Percentiles rank a stretch among this genome's conserved stretches.
These are phyloP conservation scores for Purpureocillium takamizusanense DNA, from an alignment of 2,329 filamentous ascomycete species.

Conservation along the genomic window DNA sequence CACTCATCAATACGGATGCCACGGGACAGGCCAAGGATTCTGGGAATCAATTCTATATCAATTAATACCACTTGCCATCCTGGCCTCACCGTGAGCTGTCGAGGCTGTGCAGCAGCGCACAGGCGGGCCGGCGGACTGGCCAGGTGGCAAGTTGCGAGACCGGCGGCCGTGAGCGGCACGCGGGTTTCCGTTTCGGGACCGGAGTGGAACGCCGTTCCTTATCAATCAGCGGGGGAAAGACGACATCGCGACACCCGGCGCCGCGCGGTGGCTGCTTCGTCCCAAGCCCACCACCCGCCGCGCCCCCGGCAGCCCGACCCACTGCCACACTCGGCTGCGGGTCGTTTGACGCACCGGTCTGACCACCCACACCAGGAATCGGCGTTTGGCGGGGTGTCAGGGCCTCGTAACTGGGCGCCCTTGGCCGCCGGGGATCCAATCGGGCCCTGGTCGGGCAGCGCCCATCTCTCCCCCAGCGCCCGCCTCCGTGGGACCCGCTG, in stretches of 20 bases:
- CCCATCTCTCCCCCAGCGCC: not conserved
- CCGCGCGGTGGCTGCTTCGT: not conserved
- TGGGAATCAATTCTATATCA: too few species aligned
- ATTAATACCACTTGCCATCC: too few species aligned
- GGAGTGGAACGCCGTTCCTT: constrained; percentile 1
- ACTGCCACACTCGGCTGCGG: not conserved
- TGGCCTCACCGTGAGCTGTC: too few species aligned
- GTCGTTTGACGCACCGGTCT: not conserved
- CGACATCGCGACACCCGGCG: not conserved
- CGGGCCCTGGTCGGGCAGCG: not conserved
- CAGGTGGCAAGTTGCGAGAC: too few species aligned
- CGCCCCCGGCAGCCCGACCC: too few species aligned
- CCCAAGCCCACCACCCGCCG: too few species aligned
- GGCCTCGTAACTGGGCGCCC: not conserved
- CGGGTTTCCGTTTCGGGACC: not conserved
- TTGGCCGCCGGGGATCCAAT: not conserved
- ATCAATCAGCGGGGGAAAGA: constrained; percentile 5
- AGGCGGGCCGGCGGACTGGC: too few species aligned
- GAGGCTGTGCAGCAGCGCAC: too few species aligned
- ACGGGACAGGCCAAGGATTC: too few species aligned
- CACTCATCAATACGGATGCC: too few species aligned
- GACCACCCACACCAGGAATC: not conserved
- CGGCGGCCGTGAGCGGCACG: not conserved
- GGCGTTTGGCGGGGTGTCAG: not conserved
- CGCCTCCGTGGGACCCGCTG: not conserved